A percentile compares a stretch with the other conserved stretches of the same genome.
These are phyloP conservation scores for Epicoccum nigrum DNA, from an alignment of 2,329 filamentous ascomycete genomes.

Conservation along the genomic window DNA sequence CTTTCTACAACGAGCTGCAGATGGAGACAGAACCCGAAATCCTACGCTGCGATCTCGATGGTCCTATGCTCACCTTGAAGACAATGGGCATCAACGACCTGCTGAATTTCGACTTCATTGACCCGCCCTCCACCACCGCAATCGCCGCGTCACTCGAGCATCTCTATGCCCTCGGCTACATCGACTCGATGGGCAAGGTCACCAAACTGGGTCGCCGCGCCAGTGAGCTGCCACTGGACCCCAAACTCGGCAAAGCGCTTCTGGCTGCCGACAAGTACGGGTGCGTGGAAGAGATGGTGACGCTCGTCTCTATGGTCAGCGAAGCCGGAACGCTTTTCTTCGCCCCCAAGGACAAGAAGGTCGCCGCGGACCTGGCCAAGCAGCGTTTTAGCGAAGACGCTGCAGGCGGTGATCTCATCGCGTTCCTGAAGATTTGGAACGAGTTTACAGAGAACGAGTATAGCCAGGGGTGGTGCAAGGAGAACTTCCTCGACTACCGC, in stretches of 20 bases:
- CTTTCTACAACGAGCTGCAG: slow-evolving; percentile 93
- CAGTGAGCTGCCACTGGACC: slow-evolving; percentile 92
- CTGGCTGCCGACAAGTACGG: slow-evolving; percentile 86
- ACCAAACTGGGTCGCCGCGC: slow-evolving; percentile 93
- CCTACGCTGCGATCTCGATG: slow-evolving; percentile 84
- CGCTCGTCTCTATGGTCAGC: slow-evolving; percentile 91
- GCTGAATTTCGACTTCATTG: slow-evolving; percentile 95
- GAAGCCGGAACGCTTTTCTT: slow-evolving; percentile 92
- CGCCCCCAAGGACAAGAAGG: slow-evolving; percentile 94
- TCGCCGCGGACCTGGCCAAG: slow-evolving; percentile 89
- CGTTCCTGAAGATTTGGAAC: slow-evolving; percentile 90
- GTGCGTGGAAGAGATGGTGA: slow-evolving; percentile 92
- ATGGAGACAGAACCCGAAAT: slow-evolving; percentile 93
- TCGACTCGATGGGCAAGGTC: slow-evolving; percentile 86
- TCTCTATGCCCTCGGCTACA: slow-evolving; percentile 85
- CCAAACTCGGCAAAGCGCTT: slow-evolving; percentile 88
- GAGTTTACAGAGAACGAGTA: slow-evolving; percentile 95
- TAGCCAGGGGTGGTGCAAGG: slow-evolving; percentile 82
- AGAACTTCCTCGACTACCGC: slow-evolving; percentile 93
- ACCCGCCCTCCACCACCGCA: slow-evolving; percentile 86
- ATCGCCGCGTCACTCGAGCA: slow-evolving; percentile 89
- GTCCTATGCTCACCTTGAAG: slow-evolving; percentile 84
- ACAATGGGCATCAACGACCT: slow-evolving; percentile 91
- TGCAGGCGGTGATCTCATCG: slow-evolving; percentile 81
- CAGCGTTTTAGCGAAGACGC: slow-evolving; percentile 81